These are phyloP conservation scores for Articulospora tetracladia DNA, from an alignment of 495 filamentous ascomycete genomes.

Conservation along the genomic window DNA sequence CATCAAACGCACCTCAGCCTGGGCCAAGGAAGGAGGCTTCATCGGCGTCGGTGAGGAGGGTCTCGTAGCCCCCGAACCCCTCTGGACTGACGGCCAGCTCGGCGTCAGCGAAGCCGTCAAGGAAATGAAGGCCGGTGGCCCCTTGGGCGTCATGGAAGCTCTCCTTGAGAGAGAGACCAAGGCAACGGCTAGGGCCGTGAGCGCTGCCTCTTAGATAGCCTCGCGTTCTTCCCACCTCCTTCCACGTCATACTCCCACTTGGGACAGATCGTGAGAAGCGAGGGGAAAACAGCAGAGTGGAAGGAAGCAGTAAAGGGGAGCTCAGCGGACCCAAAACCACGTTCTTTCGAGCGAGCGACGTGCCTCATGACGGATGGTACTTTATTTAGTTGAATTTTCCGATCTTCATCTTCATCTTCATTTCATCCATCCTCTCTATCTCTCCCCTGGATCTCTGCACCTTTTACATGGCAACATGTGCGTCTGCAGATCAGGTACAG, in stretches of 20 bases:
- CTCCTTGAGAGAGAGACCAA: constrained; percentile 37
- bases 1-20: constrained; percentile 88
- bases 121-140: constrained; percentile 46
- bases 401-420: not conserved
- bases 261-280: not conserved
- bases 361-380: not conserved
- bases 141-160: constrained; percentile 35
- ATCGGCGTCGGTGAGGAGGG: constrained; percentile 81
- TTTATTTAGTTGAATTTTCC: not conserved
- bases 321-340: constrained; percentile 31
- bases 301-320: constrained; percentile 15
- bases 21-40: constrained; percentile 88
- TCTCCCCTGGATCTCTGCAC: too few relatives aligned
- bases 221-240: not conserved
- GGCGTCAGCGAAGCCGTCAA: constrained; percentile 54
- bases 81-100: constrained; percentile 88
- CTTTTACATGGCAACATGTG: too few relatives aligned
- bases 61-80: constrained; percentile 53
- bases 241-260: too few relatives aligned
- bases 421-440: too few relatives aligned
- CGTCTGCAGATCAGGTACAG: too few relatives aligned
- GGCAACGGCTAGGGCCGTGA: constrained; percentile 34
- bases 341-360: constrained; percentile 25
- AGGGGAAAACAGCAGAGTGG: too few relatives aligned
- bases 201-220: constrained; percentile 41